Conservation (phyloP, 2,329 filamentous ascomycete genomes). For the Alternaria triticimaculans region DNA sequence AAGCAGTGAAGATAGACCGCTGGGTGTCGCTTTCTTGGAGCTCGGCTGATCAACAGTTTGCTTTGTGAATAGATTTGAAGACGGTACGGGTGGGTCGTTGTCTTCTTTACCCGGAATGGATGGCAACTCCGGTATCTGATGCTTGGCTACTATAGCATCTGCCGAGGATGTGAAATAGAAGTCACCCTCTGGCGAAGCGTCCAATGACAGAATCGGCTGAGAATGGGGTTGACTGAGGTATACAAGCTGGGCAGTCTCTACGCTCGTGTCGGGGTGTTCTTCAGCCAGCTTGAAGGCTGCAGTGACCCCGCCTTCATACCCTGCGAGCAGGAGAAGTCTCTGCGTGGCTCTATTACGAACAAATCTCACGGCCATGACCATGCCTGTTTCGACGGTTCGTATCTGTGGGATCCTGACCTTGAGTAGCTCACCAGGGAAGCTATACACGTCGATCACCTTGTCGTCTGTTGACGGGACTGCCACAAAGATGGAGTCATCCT, state of each 20-base stretch:
- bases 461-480: conserved; percentile 71
- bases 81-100: neutral
- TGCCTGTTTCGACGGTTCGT: conserved; percentile 62
- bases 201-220: conserved; percentile 78
- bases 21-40: conserved; percentile 2
- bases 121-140: conserved; percentile 64
- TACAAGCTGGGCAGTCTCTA: conserved; percentile 54
- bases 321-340: conserved; percentile 70
- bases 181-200: conserved; percentile 49
- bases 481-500: conserved; percentile 61
- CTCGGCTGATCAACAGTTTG: conserved; percentile 8
- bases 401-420: conserved; percentile 63
- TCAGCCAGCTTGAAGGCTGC: conserved; percentile 66
- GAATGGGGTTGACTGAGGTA: conserved; percentile 74
- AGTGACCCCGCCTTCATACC: conserved; percentile 84
- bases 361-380: conserved; percentile 81
- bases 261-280: conserved; percentile 19
- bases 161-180: conserved; percentile 81
- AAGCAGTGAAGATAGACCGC: conserved; percentile 37
- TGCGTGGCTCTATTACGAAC: conserved; percentile 26
- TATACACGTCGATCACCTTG: conserved; percentile 77
- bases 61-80: conserved; percentile 27
- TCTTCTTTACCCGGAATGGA: neutral
- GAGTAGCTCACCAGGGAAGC: conserved; percentile 77
- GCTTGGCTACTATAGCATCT: conserved; percentile 79